Evolutionary conservation across 2,329 filamentous ascomycete species (phyloP), one percentile per base, ranked within the genome.

Genomic region (Blastomyces silverae): DNA sequence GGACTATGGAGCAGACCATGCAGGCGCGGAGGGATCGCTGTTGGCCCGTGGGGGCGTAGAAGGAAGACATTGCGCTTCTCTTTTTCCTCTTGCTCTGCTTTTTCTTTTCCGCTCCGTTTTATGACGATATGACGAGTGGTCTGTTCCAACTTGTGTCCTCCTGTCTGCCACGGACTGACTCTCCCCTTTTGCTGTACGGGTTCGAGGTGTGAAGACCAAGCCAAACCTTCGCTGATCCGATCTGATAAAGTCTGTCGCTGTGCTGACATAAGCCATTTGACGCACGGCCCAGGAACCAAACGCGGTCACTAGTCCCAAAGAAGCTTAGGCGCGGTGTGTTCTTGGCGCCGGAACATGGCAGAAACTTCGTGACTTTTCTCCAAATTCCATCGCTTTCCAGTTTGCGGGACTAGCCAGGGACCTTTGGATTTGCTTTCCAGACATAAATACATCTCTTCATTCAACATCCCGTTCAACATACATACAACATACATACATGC

Each of bases 1-100:
- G 91, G 69, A 97, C 91, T 75, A 97, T 89, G 64, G 91, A 93
- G 85, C 94, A 99, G 71, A 97, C 91, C 92, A 99, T 97, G 83
- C 94, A 99, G 73, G 94, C 94, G 79, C 94, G 92, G 70, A 96
- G 85, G 76, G 90, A 88, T 79, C 92, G 90, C 80, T 89, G 87
- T 79, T 94, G 90, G 75, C 82, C 84, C 7, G 89, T 28, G 22
- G 50, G 50, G 22, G 31, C 50, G 50, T 53, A 53, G 22, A 53
- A 34, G 62, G 60, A 37, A 70, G 80, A 78, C 58, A 61, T 61
- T 44, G 28, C 25, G 11, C 3, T 28, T 31, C 15, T 22, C 50
- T 17, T 28, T 6, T 17, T 25, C 48, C 3, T 25, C n/a, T 48
- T 44, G 13, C 13, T 10, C 46, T 50, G 22, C 3, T n/a, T 13